These are phyloP conservation scores for Moringa oleifera DNA, from an alignment of 345 rosid genomes.

Conservation along the genomic window DNA sequence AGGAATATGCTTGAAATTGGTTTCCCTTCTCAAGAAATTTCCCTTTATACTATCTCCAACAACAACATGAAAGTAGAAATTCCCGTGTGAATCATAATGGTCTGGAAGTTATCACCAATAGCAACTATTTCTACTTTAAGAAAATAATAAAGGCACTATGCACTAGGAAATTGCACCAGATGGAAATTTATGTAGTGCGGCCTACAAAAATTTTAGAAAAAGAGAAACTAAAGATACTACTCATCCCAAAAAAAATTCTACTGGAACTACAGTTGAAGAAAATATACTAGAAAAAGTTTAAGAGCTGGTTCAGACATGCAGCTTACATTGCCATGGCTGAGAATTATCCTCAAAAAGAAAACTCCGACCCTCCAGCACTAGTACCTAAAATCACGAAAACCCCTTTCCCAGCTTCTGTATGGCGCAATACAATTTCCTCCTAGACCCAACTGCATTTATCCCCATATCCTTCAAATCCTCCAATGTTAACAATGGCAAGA, in stretches of 20 bases:
- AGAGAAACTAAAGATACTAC: constrained; percentile 21
- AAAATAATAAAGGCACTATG: constrained; percentile 6
- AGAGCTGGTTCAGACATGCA: constrained; percentile 39
- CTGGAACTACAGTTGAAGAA: constrained; percentile 16
- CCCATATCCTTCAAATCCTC: constrained; percentile 95
- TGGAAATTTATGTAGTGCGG: constrained; percentile 15
- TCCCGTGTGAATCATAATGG: constrained; percentile 3
- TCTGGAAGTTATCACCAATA: neutral
- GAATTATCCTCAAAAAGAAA: constrained; percentile 16
- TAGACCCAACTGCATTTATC: constrained; percentile 75
- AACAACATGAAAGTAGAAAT: constrained; percentile 4
- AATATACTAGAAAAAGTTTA: constrained; percentile 16
- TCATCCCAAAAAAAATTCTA: constrained; percentile 25
- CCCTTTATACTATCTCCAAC: neutral
- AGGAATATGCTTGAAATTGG: constrained; percentile 7
- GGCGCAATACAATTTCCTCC: constrained; percentile 77
- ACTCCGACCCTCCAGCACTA: constrained; percentile 12
- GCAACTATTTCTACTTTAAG: neutral
- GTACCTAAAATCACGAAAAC: constrained; percentile 43
- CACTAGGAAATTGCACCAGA: constrained; percentile 11
- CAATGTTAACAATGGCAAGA: constrained; percentile 71
- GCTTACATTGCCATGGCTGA: constrained; percentile 47
- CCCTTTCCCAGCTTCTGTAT: constrained; percentile 77
- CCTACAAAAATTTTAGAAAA: neutral
- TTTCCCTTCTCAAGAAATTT: constrained; percentile 6